Evolutionary conservation across 78 protist species (phyloP), one percentile per base, ranked within the genome.

Genomic region (Dictyostelium capitatum): DNA sequence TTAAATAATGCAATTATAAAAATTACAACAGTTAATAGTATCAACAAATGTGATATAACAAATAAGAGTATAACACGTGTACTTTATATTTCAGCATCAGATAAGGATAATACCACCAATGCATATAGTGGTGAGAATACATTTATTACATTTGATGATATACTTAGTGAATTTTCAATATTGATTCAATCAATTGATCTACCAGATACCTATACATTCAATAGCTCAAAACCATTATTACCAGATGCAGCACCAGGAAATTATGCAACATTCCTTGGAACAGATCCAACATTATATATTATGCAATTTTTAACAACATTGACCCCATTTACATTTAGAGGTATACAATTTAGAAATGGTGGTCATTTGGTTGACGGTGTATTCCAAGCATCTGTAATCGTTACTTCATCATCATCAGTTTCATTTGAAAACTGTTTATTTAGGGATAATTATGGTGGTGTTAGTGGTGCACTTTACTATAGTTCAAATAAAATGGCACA

Each of bases 291-390:
- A 72, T 12, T 0, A 73, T 73, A 46, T n/a, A 47, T 46, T 17
- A 73, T 46, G 23, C 20, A 46, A 8, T 73, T 47, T 32, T 32
- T 17, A 73, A 10, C 56, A 3, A 20, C 75, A 67, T 67, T 67
- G 19, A 32, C 75, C 9, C 43, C 43, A 14, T 12, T 73, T 8
- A 73, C 57, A 46, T 7, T 73, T 6, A 73, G 56, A 73, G 82
- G 82, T 77, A 48, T 77, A 19, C 23, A 50, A 37, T 77, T 46
- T 46, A 77, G 17, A 77, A 28, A 77, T 50, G 82, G 82, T 77
- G 57, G 67, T 15, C 28, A 12, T 17, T 37, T n/a, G 0, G 15
- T 3, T 14, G 46, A 43, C 4, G 25, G 12, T 14, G 6, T 28
- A 17, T 32, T n/a, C n/a, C 54, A 28, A 28, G 59, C 82, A 77